These are phyloP conservation scores for Lentinula aciculospora DNA, from an alignment of 768 basidiomycete genomes.

Conservation along the genomic window DNA sequence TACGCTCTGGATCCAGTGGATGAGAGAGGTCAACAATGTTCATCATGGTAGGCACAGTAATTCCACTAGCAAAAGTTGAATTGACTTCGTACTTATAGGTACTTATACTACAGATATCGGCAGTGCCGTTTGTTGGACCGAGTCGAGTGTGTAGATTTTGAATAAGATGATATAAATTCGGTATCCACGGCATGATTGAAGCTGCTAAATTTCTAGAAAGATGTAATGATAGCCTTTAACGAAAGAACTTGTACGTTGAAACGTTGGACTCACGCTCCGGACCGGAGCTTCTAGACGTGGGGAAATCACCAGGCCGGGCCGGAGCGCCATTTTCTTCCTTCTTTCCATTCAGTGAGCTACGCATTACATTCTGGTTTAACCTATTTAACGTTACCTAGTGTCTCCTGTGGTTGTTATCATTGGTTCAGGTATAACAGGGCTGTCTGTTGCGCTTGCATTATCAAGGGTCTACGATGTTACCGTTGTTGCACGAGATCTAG, in stretches of 20 bases:
- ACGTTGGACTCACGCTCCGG: no score
- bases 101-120: background rate
- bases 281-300: no score
- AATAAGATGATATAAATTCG: background rate
- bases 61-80: background rate
- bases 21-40: constrained; percentile 50
- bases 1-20: constrained; percentile 30
- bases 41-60: background rate
- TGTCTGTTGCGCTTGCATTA: constrained; percentile 5
- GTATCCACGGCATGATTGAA: background rate
- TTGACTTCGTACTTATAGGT: background rate
- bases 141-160: background rate
- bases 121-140: background rate
- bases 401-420: background rate
- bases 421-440: constrained; percentile 3
- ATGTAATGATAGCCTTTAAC: no score
- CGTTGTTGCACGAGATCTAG: constrained; percentile 2
- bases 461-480: constrained; percentile 7
- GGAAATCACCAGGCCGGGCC: no score
- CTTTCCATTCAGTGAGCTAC: no score
- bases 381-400: background rate
- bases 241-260: no score
- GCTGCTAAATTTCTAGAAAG: no score
- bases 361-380: no score
- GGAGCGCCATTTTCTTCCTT: no score